Evolutionary conservation across 2,329 filamentous ascomycete species (phyloP).

Genomic region (Epichloe coenophiala): DNA sequence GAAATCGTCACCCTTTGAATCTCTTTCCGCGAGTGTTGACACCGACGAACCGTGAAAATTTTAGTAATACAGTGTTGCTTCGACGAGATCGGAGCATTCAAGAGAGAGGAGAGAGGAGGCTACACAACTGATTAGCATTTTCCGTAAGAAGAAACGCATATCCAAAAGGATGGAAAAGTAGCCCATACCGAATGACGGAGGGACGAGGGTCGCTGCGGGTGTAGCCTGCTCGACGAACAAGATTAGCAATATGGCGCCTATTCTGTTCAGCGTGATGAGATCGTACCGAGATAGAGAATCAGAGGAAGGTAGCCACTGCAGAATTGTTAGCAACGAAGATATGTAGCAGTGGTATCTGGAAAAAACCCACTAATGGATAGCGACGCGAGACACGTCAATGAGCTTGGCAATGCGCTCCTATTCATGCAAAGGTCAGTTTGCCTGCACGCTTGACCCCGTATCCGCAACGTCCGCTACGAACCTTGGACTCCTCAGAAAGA

Average conservation of each 20-base stretch:
- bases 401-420: slow-evolving; percentile 96
- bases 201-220: slow-evolving; percentile 88
- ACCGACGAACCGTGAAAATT: not conserved
- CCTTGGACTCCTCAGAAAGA: slow-evolving; percentile 96
- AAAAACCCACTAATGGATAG: slow-evolving; percentile 76
- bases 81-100: slow-evolving; percentile 20
- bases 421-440: not conserved
- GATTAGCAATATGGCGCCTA: slow-evolving; percentile 12
- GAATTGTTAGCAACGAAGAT: slow-evolving; percentile 19
- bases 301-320: slow-evolving; percentile 84
- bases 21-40: not conserved
- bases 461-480: slow-evolving; percentile 21
- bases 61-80: not conserved
- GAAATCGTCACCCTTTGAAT: not conserved
- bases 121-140: slow-evolving; percentile 19
- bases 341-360: not conserved
- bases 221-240: slow-evolving; percentile 49
- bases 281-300: slow-evolving; percentile 85
- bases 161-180: not conserved
- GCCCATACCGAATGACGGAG: slow-evolving; percentile 44
- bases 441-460: not conserved
- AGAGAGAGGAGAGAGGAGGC: slow-evolving; percentile 51
- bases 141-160: not conserved
- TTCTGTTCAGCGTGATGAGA: not conserved
- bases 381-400: slow-evolving; percentile 86